Base-by-base conservation (phyloP, 1,139 yeast genomes). In the Nakaseomyces nivariensis region DNA sequence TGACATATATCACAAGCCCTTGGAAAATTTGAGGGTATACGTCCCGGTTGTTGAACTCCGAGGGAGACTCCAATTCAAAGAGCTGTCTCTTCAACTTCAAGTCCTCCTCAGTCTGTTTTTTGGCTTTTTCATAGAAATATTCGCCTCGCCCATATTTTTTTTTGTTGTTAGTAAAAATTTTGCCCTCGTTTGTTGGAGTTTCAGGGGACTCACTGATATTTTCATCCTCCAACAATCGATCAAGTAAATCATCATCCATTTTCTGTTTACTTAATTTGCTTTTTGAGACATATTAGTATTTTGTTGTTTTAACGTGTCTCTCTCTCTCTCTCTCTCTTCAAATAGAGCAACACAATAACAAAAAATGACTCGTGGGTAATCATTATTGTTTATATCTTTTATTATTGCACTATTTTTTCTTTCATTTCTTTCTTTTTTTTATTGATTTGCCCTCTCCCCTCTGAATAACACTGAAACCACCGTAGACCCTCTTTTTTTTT, bases 31-130 rank as follows among this genome's bases (percentile, higher is more conserved):
- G 72, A 0, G 71, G 63, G 52, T 50, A 25, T 11, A 49, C 47
- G 5, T 49, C 49, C 51, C 37, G 54, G 43, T 37, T 52, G 59
- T 13, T 73, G 44, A 41, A 41, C 44, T 41, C 44, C 34, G 44
- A 41, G 13, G 44, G 44, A 63, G 36, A 79, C 26, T 17, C 27
- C 37, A 36, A 34, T 64, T 72, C 66, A 34, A 62, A 59, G 42
- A 79, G 78, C 77, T 82, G 78, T 29, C 70, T 64, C 4, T 76
- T 68, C 52, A 72, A 78, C 13, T 70, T 72, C 43, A 71, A 72
- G 62, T 84, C 96, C 52, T 82, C 81, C 48, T 74, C 70, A 59
- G 78, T 86, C 56, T 90, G 95, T 59, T 85, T 85, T 34, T 66
- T 57, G 32, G 72, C 75, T 62, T 90, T 90, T 56, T 82, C 77